Evolutionary conservation across 371 early-diverging fungal genomes (phyloP).

Genomic region (Mucor velutinosus): DNA sequence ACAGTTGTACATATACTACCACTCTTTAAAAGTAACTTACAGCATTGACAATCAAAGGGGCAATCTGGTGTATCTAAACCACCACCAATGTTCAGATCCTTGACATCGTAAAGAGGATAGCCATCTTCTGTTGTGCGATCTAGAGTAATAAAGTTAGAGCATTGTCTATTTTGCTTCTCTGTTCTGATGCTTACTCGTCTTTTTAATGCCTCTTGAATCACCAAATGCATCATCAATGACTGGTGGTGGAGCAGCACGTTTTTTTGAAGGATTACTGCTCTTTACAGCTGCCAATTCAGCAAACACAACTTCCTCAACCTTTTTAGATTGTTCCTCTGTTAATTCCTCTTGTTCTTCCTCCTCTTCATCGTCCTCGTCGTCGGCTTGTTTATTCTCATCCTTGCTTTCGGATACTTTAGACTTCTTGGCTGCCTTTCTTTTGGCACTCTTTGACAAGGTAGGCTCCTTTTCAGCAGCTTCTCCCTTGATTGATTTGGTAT

Average conservation of each 20-base stretch:
- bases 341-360: conserved; percentile 23
- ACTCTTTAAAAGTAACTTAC: conserved; percentile 22
- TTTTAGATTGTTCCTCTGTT: conserved; percentile 17
- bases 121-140: conserved; percentile 57
- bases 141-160: conserved; percentile 1
- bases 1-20: neutral
- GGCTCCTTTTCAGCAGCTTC: conserved; percentile 11
- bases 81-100: conserved; percentile 48
- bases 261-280: conserved; percentile 20
- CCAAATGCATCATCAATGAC: conserved; percentile 36
- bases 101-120: conserved; percentile 52
- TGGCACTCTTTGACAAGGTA: conserved; percentile 14
- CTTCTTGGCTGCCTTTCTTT: conserved; percentile 23
- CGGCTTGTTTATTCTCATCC: conserved; percentile 1
- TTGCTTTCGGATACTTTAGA: neutral
- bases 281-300: conserved; percentile 52
- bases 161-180: neutral
- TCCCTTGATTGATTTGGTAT: conserved; percentile 24
- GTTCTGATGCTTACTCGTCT: conserved; percentile 35
- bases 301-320: conserved; percentile 49
- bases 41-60: conserved; percentile 55
- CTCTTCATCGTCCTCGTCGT: conserved; percentile 16
- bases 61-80: conserved; percentile 51
- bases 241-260: conserved; percentile 25
- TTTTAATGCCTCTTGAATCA: conserved; percentile 50